Conservation (phyloP, 495 filamentous ascomycete genomes). For the Paragyromitra xinjiangensis region DNA sequence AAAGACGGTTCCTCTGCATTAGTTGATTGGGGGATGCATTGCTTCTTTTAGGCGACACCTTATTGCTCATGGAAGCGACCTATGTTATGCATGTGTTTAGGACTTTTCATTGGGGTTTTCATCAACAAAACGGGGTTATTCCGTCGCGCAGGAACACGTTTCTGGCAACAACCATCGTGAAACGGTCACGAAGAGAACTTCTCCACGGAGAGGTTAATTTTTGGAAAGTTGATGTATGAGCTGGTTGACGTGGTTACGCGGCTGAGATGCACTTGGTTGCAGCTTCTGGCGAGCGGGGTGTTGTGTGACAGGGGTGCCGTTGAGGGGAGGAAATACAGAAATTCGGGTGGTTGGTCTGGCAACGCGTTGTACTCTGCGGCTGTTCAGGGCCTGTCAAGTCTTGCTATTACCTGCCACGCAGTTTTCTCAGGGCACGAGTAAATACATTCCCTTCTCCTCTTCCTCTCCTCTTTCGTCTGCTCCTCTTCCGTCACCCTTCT, state of each 20-base stretch:
- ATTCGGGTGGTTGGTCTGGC: constrained; percentile 50
- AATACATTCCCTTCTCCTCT: constrained; percentile 37
- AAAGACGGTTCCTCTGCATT: constrained; percentile 7
- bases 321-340: constrained; percentile 22
- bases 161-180: constrained; percentile 14
- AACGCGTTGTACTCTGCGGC: constrained; percentile 20
- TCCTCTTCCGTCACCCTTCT: constrained; percentile 16
- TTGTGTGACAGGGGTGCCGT: constrained; percentile 19
- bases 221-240: constrained; percentile 9
- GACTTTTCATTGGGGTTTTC: constrained; percentile 1
- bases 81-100: neutral
- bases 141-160: constrained; percentile 29
- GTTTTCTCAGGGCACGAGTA: constrained; percentile 42
- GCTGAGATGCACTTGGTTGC: constrained; percentile 37
- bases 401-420: constrained; percentile 49
- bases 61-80: constrained; percentile 4
- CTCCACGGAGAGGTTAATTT: constrained; percentile 10
- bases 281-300: constrained; percentile 6
- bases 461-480: constrained; percentile 17
- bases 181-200: constrained; percentile 2
- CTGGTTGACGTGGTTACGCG: constrained; percentile 52
- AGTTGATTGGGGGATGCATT: constrained; percentile 3
- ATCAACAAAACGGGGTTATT: constrained; percentile 2
- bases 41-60: constrained; percentile 11
- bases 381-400: neutral